Percentiles rank a stretch among this genome's conserved stretches.
phyloP scores from a whole-genome alignment of 2,329 filamentous ascomycete genomes.

The Sordariomycetes sp. region DNA sequence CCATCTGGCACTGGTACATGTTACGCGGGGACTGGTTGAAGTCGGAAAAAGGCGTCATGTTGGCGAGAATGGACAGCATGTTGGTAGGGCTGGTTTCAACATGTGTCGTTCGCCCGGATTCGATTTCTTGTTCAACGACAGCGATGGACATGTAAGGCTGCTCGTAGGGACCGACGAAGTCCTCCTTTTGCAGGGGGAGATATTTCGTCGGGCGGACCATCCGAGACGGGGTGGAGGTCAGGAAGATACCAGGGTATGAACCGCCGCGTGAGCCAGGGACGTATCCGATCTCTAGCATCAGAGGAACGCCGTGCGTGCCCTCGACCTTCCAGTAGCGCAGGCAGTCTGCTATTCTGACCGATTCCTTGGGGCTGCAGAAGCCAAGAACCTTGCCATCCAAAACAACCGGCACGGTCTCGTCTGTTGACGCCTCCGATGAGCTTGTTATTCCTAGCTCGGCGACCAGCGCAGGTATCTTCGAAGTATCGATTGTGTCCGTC shows the following conservation, averaged over 20 bases:
- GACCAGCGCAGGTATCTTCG: constrained; percentile 63
- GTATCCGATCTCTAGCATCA: constrained; percentile 84
- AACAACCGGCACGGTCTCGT: constrained; percentile 82
- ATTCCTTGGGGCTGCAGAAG: constrained; percentile 80
- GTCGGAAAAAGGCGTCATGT: constrained; percentile 98
- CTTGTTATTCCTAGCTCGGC: constrained; percentile 71
- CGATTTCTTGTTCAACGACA: constrained; percentile 77
- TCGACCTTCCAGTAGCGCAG: constrained; percentile 94
- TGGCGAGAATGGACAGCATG: constrained; percentile 93
- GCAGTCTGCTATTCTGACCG: constrained; percentile 73
- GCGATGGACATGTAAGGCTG: constrained; percentile 99
- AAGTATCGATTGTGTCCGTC: constrained; percentile 66
- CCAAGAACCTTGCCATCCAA: constrained; percentile 85
- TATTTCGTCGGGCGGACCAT: constrained; percentile 94
- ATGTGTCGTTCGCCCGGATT: constrained; percentile 83
- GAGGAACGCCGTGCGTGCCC: constrained; percentile 69
- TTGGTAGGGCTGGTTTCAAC: constrained; percentile 93
- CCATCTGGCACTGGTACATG: constrained; percentile 99
- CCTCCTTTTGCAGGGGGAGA: constrained; percentile 73
- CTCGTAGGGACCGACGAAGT: constrained; percentile 87
- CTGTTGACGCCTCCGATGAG: constrained; percentile 66
- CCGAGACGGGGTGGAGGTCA: constrained; percentile 75
- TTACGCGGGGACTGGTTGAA: constrained; percentile 98
- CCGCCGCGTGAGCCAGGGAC: constrained; percentile 81
- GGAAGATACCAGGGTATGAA: constrained; percentile 94